A percentile compares a stretch with the other conserved stretches of the same genome.
These are phyloP conservation scores for Cryptococcus hybrid DNA, from an alignment of 1,284 basidiomycete species.

Conservation along the genomic window DNA sequence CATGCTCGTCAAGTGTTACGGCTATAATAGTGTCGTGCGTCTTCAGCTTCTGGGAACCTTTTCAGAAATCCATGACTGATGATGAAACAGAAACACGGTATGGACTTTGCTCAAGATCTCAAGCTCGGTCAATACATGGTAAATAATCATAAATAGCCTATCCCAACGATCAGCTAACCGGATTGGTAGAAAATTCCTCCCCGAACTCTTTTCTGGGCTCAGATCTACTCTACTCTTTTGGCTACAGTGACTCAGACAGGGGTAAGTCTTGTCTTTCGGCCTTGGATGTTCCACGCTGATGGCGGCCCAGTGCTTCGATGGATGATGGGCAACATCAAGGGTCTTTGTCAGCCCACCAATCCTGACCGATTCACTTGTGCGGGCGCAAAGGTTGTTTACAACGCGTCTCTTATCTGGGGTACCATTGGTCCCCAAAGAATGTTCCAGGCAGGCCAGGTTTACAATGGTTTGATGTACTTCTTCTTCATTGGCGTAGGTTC, in stretches of 20 bases:
- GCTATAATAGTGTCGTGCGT: slow-evolving; percentile 39
- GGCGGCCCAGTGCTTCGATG: slow-evolving; percentile 42
- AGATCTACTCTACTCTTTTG: slow-evolving; percentile 55
- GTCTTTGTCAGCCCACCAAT: slow-evolving; percentile 48
- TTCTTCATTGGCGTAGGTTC: slow-evolving; percentile 35
- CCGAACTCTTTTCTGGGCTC: slow-evolving; percentile 61
- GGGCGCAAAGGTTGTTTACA: slow-evolving; percentile 46
- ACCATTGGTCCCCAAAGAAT: slow-evolving; percentile 43
- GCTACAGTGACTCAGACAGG: slow-evolving; percentile 50
- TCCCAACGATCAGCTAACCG: neutral
- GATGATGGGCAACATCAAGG: slow-evolving; percentile 46
- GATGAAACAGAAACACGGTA: slow-evolving; percentile 42
- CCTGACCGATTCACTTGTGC: slow-evolving; percentile 49
- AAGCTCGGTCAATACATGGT: slow-evolving; percentile 56
- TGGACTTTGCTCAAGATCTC: slow-evolving; percentile 55
- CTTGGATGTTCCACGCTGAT: too few species aligned
- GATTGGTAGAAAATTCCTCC: slow-evolving; percentile 35
- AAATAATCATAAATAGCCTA: neutral
- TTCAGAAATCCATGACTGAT: slow-evolving; percentile 39
- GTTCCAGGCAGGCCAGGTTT: slow-evolving; percentile 39
- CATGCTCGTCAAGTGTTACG: slow-evolving; percentile 61
- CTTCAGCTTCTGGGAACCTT: neutral
- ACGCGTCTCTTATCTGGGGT: slow-evolving; percentile 50
- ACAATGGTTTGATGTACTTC: slow-evolving; percentile 45
- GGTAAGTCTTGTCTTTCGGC: too few species aligned